phyloP scores from a whole-genome alignment of 768 basidiomycete species.

The Pisolithus microcarpus region DNA sequence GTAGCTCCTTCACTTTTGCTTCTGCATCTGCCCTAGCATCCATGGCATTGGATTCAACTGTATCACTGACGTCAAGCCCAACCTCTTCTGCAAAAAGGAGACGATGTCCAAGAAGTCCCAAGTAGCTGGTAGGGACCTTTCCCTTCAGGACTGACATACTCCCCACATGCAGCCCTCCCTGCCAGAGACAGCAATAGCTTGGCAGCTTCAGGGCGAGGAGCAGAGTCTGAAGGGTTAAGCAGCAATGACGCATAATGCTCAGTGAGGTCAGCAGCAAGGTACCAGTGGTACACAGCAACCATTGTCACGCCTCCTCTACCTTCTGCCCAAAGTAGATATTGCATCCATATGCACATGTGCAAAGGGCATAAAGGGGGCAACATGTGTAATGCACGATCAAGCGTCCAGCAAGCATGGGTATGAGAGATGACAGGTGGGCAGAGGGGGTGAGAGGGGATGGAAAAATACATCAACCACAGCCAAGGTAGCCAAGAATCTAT shows the following conservation, averaged over 20 bases:
- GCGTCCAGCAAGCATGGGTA: conserved; percentile 89
- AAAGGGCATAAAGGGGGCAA: conserved; percentile 86
- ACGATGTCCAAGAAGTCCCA: conserved; percentile 87
- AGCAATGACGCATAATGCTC: conserved; percentile 71
- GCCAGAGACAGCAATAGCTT: conserved; percentile 83
- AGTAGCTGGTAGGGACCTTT: conserved; percentile 95
- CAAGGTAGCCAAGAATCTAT: conserved; percentile 64
- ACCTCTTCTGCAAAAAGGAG: conserved; percentile 89
- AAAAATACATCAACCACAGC: conserved; percentile 90
- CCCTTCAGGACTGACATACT: conserved; percentile 81
- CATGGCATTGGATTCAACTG: conserved; percentile 47
- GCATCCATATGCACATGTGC: conserved; percentile 89
- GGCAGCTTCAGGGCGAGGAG: conserved; percentile 83
- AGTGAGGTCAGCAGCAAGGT: conserved; percentile 78
- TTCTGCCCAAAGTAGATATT: conserved; percentile 92
- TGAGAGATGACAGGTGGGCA: conserved; percentile 80
- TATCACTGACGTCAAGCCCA: conserved; percentile 79
- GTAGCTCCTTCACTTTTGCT: conserved; percentile 30
- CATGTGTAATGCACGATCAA: conserved; percentile 89
- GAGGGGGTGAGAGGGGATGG: conserved; percentile 80
- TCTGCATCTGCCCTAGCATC: conserved; percentile 44
- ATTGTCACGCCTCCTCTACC: conserved; percentile 68
- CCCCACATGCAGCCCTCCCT: conserved; percentile 73
- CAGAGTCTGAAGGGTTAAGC: conserved; percentile 48
- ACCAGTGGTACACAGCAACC: conserved; percentile 80